Base-by-base conservation (phyloP, 106 monocot species). In the Gastrodia elata region DNA sequence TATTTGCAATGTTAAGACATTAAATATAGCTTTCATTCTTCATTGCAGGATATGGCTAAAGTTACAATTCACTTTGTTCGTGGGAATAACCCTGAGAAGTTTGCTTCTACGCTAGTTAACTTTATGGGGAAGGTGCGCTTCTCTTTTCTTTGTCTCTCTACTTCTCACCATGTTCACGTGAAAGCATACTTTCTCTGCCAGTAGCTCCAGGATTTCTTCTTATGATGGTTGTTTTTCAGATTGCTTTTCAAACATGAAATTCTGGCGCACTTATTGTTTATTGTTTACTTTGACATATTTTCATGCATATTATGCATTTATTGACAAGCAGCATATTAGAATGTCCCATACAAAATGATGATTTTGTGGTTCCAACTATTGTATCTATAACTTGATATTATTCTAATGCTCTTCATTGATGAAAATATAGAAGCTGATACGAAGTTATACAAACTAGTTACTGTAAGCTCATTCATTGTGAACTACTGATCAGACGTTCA, bases 21-120 rank as follows among this genome's bases (percentile, higher is more conserved):
- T 35, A 28, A 35, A 11, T 67, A 40, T 69, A 22, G 11, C 36
- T 35, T 64, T 8, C 41, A 55, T 69, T 16, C 39, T 73, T 34
- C 34, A 39, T 41, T 82, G 33, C 84, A 97, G 96, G 92, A 97
- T 77, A 97, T 97, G 96, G 67, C 79, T 30, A 97, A 90, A 83
- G 90, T 97, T 32, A 92, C 92, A 37, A 73, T 71, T 42, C 80
- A 97, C 71, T 92, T 92, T 84, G 81, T 97, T 72, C 82, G 90
- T 64, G 96, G 92, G 68, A 83, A 84, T 68, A 73, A 90, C 76
- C 85, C 84, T 40, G 73, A 81, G 44, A 92, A 92, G 76, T 97
- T 97, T 82, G 88, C 87, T 68, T 81, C 82, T 8, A 80, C 75
- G 35, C 80, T 97, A 32, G 84, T 84, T 37, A 88, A 97, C 76